Conservation (phyloP, 2,329 filamentous ascomycete species). For the Remersonia thermophila region DNA sequence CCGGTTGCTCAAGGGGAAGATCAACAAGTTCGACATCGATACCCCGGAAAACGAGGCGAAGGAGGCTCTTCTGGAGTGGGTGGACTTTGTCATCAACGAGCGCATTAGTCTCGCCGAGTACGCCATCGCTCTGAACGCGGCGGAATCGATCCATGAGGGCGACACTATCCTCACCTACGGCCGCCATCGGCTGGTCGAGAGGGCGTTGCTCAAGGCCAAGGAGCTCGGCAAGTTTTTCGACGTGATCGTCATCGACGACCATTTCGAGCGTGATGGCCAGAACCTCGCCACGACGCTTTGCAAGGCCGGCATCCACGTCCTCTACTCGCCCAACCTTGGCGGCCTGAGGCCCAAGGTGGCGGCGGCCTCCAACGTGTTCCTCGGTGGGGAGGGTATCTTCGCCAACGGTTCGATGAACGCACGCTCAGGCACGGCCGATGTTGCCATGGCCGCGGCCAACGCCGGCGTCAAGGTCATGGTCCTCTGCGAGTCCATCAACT, state of each 20-base stretch:
- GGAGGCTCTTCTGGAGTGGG: slow-evolving; percentile 60
- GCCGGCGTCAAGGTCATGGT: slow-evolving; percentile 72
- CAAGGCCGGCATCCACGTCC: slow-evolving; percentile 58
- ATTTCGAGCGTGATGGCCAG: slow-evolving; percentile 39
- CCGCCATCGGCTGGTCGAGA: slow-evolving; percentile 74
- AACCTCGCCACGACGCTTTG: slow-evolving; percentile 56
- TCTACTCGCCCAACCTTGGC: slow-evolving; percentile 67
- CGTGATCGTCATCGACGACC: slow-evolving; percentile 72
- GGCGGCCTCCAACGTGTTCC: slow-evolving; percentile 54
- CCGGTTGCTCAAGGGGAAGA: slow-evolving; percentile 82
- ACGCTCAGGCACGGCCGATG: slow-evolving; percentile 71
- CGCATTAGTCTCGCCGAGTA: slow-evolving; percentile 78
- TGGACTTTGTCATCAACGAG: slow-evolving; percentile 84
- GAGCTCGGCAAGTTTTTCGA: slow-evolving; percentile 60
- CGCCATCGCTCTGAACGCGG: slow-evolving; percentile 68
- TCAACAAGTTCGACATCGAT: slow-evolving; percentile 81
- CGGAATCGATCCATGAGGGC: slow-evolving; percentile 62
- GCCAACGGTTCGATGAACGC: slow-evolving; percentile 87
- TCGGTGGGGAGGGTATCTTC: slow-evolving; percentile 90
- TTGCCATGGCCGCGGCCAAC: slow-evolving; percentile 71
- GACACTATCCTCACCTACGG: slow-evolving; percentile 81
- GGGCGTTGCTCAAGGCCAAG: slow-evolving; percentile 63
- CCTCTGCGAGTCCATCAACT: slow-evolving; percentile 91
- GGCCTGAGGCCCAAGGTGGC: slow-evolving; percentile 64
- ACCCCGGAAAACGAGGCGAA: slow-evolving; percentile 74